phyloP scores from a whole-genome alignment of 495 filamentous ascomycete species.

The Acidiella bohemica region DNA sequence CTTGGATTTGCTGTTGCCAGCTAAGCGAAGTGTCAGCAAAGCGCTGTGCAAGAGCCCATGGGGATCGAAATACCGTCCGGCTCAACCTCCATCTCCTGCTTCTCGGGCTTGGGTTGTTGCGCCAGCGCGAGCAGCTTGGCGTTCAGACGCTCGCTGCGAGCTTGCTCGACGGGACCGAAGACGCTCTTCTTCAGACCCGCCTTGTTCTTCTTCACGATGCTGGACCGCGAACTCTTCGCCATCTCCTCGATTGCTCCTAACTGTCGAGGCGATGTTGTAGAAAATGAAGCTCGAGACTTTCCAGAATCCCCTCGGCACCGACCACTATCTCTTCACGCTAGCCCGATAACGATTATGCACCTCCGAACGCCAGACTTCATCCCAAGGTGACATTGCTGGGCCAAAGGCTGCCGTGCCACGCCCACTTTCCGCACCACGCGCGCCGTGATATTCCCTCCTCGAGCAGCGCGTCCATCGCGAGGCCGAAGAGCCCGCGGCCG shows the following conservation, averaged over 20 bases:
- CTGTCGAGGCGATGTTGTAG: background rate
- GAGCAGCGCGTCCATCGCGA: no score
- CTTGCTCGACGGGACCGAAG: conserved; percentile 65
- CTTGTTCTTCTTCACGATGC: conserved; percentile 63
- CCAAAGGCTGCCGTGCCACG: no score
- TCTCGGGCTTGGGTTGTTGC: conserved; percentile 44
- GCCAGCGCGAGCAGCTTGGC: conserved; percentile 67
- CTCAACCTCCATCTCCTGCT: conserved; percentile 29
- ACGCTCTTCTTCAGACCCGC: conserved; percentile 58
- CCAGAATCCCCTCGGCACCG: background rate
- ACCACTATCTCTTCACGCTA: background rate
- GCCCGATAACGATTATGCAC: conserved; percentile 15
- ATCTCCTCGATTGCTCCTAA: conserved; percentile 32
- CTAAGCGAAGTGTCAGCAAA: no score
- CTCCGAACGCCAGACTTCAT: no score
- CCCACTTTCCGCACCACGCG: no score
- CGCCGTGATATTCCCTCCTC: no score
- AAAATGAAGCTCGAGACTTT: background rate
- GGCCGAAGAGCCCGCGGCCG: no score
- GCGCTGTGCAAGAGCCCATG: no score
- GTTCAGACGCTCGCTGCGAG: conserved; percentile 54
- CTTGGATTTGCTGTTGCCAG: no score
- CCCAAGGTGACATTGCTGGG: no score
- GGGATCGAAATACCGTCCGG: conserved; percentile 13
- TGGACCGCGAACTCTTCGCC: conserved; percentile 71